Evolutionary conservation across 2,329 filamentous ascomycete species (phyloP).

Genomic region (Diaporthe citri): DNA sequence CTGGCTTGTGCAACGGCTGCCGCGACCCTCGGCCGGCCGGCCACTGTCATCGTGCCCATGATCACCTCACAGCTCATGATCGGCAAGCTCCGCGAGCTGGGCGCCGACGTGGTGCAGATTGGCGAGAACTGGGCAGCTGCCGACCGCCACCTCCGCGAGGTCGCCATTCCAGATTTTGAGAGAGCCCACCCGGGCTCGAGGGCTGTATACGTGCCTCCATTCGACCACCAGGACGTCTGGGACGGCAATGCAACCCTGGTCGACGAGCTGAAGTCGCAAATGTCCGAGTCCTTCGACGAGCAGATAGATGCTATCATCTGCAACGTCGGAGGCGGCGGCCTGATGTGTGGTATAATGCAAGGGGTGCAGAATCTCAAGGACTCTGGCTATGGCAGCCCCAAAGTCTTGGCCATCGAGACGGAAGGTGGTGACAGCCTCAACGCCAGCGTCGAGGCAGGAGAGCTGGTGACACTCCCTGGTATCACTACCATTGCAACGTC

Average conservation of each 20-base stretch:
- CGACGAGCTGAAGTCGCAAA: slow-evolving; percentile 56
- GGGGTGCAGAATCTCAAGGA: slow-evolving; percentile 63
- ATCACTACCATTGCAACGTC: slow-evolving; percentile 81
- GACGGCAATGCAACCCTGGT: slow-evolving; percentile 71
- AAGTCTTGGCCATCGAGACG: slow-evolving; percentile 80
- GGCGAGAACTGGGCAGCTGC: slow-evolving; percentile 79
- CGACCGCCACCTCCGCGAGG: slow-evolving; percentile 71
- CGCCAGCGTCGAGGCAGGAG: slow-evolving; percentile 64
- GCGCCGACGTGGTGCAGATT: slow-evolving; percentile 74
- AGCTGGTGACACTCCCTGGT: slow-evolving; percentile 71
- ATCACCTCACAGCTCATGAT: slow-evolving; percentile 77
- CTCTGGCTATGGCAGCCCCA: slow-evolving; percentile 44
- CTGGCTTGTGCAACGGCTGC: slow-evolving; percentile 83
- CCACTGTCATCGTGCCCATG: slow-evolving; percentile 79
- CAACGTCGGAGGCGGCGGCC: slow-evolving; percentile 78
- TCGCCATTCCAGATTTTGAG: slow-evolving; percentile 57
- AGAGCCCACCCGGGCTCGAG: slow-evolving; percentile 46
- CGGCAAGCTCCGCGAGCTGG: slow-evolving; percentile 73
- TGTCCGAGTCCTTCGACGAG: slow-evolving; percentile 42
- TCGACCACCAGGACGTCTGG: slow-evolving; percentile 76
- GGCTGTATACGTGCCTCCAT: slow-evolving; percentile 74
- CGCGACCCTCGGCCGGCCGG: slow-evolving; percentile 68
- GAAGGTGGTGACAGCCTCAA: slow-evolving; percentile 76
- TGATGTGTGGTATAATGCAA: slow-evolving; percentile 76
- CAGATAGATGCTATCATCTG: slow-evolving; percentile 74